Evolutionary conservation across 2,329 filamentous ascomycete genomes (phyloP), one percentile per base, ranked within the genome.

Genomic region (Fusarium citri): DNA sequence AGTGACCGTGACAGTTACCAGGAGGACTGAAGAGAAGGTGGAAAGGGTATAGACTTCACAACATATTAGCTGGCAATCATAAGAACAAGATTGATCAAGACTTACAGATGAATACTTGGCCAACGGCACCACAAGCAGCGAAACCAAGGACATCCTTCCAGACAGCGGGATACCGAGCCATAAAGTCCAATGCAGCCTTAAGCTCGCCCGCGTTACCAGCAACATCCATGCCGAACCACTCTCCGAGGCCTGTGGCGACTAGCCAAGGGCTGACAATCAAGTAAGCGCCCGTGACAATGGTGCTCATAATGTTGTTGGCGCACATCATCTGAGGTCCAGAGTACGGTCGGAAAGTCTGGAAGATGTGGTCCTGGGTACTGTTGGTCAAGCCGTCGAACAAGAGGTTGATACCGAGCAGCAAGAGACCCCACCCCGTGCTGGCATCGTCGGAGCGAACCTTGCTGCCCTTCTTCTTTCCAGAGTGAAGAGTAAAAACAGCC

Each of bases 281-380:
- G 76, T 97, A 98, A 0, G 83, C 77, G 22, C 88, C 85, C 6
- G 94, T 98, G 59, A 98, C 84, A 48, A 89, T 77, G 6, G 94
- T 95, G 74, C 89, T 91, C 80, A 98, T 92, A 59, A 97, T 84
- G 79, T 98, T 99, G 81, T 98, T 94, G 41, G 95, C 94, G 78
- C 94, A 97, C 96, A 99, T 99, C 96, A 99, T 99, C 86, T 99
- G 96, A 64, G 95, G 94, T 12, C 96, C 96, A 5, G 89, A 89
- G 79, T 96, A 98, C 16, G 91, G 90, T 70, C 89, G 89, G 81
- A 94, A 97, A 9, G 88, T 86, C 69, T 83, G 81, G 79, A 98
- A 98, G 79, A 99, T 94, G 80, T 97, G 91, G 80, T 99, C 96
- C 84, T 99, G 96, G 4, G 95, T 97, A 56, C 92, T 94, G 81